Percentiles rank a stretch among this genome's conserved stretches.
Evolutionary conservation across 495 filamentous ascomycete species (phyloP).

Genomic region (Neurospora hispaniola): DNA sequence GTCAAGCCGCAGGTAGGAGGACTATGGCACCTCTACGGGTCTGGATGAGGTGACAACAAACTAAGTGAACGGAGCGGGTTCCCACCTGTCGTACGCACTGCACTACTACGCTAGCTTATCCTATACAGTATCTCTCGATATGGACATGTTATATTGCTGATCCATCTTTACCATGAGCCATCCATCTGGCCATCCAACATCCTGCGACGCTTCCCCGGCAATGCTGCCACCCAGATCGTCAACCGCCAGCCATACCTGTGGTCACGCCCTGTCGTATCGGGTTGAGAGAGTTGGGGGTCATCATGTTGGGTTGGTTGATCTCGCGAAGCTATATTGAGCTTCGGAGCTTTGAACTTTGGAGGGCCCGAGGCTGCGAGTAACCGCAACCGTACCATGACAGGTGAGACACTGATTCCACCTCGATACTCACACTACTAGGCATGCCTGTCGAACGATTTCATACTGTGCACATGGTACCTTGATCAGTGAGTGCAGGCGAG

Average conservation of each 20-base stretch:
- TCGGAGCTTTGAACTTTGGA: background rate
- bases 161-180: background rate
- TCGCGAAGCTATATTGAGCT: background rate
- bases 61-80: background rate
- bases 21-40: background rate
- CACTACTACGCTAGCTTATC: background rate
- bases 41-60: background rate
- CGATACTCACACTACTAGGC: background rate
- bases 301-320: background rate
- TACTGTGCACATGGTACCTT: background rate
- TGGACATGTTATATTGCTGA: background rate
- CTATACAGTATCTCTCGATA: background rate
- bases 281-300: background rate
- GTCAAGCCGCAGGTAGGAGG: too few species aligned
- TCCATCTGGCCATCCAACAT: background rate
- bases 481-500: background rate
- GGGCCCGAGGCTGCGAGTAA: background rate
- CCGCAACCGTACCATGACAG: background rate
- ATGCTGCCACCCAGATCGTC: background rate
- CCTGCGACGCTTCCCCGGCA: background rate
- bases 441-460: background rate
- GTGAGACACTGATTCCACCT: background rate
- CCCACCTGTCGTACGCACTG: background rate
- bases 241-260: background rate
- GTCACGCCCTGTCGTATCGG: background rate